Base-by-base conservation (phyloP, 2,329 filamentous ascomycete species). In the Xylaria sp. region DNA sequence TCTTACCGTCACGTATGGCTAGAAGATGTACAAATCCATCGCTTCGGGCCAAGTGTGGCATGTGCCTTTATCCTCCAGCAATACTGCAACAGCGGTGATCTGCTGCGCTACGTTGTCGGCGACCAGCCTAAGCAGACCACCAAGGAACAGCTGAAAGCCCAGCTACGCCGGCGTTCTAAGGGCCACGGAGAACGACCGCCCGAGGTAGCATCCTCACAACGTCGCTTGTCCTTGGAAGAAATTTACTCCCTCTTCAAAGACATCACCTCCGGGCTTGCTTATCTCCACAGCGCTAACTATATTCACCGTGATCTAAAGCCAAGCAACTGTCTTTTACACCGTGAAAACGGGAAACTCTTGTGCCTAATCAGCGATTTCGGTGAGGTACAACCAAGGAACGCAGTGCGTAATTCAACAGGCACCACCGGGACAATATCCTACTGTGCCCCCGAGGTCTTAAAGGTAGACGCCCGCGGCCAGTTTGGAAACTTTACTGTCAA, bases 1-100 rank as follows among this genome's bases (percentile, higher is more conserved):
- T 96, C 94, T 0, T 99, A 99, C 75, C 90, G 94, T 6, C 95
- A 98, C 78, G 95, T 97, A 33, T 99, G 95, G 95, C 84, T 99
- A 15, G 94, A 99, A 76, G 91, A 97, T 75, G 89, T 90, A 56
- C 87, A 90, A 69, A 86, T 96, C 55, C 94, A 86, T 66, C 89
- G 87, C 1, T 99, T 99, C 75, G 91, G 93, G 0, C 95, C 96
- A 0, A 92, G 88, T 57, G 93, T 99, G 0, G 93, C 93, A 11
- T 98, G 94, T 72, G 93, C 94, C 4, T 99, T 97, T 75, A 99
- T 99, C 60, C 83, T 99, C 7, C 95, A 99, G 74, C 94, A 99
- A 73, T 99, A 97, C 72, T 99, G 96, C 79, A 98, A 99, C 74
- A 85, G 89, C 1, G 95, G 95, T 15, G 95, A 99, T 73, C 82